phyloP scores from a whole-genome alignment of 176 grass and related monocot species.

The Triticum monococcum region DNA sequence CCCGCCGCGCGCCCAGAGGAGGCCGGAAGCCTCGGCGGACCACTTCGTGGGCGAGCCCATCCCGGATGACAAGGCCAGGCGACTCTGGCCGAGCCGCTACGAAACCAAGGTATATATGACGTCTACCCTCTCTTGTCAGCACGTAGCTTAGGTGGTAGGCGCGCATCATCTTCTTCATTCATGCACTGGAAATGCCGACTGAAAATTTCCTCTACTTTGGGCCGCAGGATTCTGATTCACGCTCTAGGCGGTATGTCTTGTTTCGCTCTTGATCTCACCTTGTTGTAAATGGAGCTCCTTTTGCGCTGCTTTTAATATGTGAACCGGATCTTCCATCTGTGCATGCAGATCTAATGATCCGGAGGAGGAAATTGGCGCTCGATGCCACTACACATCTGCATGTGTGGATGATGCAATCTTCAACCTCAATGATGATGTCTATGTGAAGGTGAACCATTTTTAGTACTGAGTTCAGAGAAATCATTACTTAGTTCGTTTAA shows the following conservation, averaged over 20 bases:
- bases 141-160: not conserved
- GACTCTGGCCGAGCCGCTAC: not conserved
- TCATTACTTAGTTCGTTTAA: not conserved
- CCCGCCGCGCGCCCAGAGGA: not conserved
- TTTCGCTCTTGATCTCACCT: not conserved
- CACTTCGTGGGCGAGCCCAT: not conserved
- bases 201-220: not conserved
- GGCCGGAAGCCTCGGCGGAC: not conserved
- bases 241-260: not conserved
- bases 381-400: slow-evolving; percentile 40
- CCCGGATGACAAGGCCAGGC: not conserved
- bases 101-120: not conserved
- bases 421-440: slow-evolving; percentile 57
- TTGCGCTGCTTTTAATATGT: not conserved
- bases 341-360: slow-evolving; percentile 29
- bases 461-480: too few relatives aligned
- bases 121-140: not conserved
- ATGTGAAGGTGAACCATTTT: slow-evolving; percentile 50
- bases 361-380: slow-evolving; percentile 22
- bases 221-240: slow-evolving; percentile 5
- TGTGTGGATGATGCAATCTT: slow-evolving; percentile 53
- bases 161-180: not conserved
- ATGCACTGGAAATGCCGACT: not conserved
- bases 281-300: not conserved
- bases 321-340: not conserved